Conservation (phyloP, 345 rosid species). For the Eucalyptus tenuipes region DNA sequence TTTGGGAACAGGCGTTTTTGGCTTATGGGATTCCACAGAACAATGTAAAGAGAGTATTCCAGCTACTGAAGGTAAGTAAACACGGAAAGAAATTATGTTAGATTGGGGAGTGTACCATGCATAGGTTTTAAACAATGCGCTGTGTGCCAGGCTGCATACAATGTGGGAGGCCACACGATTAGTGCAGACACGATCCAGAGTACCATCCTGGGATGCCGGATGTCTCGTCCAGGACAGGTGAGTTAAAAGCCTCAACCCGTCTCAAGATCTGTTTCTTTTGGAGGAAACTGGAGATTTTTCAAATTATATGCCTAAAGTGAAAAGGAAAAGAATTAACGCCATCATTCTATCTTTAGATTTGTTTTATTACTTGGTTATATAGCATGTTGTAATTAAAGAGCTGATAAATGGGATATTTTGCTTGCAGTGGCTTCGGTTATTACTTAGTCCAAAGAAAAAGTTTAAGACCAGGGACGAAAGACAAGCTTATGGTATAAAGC, state of each 20-base stretch:
- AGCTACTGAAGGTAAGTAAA: slow-evolving; percentile 56
- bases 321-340: not conserved
- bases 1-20: slow-evolving; percentile 52
- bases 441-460: slow-evolving; percentile 56
- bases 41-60: slow-evolving; percentile 71
- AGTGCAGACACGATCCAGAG: slow-evolving; percentile 75
- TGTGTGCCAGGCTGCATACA: slow-evolving; percentile 75
- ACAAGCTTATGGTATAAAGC: slow-evolving; percentile 49
- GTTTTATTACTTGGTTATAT: not conserved
- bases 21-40: slow-evolving; percentile 91
- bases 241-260: not conserved
- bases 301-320: not conserved
- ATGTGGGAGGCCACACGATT: slow-evolving; percentile 81
- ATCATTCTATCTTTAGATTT: not conserved
- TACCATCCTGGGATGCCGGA: slow-evolving; percentile 71
- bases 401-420: not conserved
- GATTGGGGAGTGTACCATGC: not conserved
- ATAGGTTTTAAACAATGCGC: not conserved
- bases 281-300: not conserved
- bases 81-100: not conserved
- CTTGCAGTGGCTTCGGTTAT: slow-evolving; percentile 70
- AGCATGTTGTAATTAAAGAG: not conserved
- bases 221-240: slow-evolving; percentile 98
- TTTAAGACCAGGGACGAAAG: slow-evolving; percentile 69
- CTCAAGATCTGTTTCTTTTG: not conserved